These are phyloP conservation scores for Arxiozyma slooffiae DNA, from an alignment of 1,139 yeast genomes.

Conservation along the genomic window DNA sequence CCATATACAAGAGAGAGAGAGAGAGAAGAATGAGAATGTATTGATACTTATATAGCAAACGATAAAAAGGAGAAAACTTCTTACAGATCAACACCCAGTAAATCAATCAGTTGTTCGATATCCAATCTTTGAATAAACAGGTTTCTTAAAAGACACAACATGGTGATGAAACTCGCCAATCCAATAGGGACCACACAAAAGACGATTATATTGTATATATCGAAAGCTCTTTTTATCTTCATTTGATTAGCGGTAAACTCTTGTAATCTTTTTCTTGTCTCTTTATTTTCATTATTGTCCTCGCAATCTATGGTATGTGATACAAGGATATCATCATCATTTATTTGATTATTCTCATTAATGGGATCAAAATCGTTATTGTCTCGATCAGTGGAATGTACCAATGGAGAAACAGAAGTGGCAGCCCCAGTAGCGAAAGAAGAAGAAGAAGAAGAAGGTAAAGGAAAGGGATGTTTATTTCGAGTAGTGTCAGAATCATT, in stretches of 20 bases:
- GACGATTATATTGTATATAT: constrained; percentile 75
- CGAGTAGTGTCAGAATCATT: constrained; percentile 59
- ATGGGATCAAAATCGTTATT: not conserved
- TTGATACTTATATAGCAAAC: no score
- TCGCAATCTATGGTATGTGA: not conserved
- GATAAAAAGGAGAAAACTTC: no score
- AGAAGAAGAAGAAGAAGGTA: constrained; percentile 51
- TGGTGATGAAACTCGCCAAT: constrained; percentile 82
- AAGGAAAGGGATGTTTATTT: constrained; percentile 52
- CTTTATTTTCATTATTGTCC: constrained; percentile 39
- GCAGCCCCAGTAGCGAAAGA: not conserved
- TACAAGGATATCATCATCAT: not conserved
- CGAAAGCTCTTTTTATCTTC: constrained; percentile 46
- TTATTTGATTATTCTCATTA: not conserved
- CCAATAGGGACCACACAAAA: constrained; percentile 98
- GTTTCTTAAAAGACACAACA: constrained; percentile 72
- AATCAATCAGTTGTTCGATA: constrained; percentile 37
- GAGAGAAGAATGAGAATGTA: no score
- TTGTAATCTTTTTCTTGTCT: not conserved
- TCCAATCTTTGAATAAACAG: constrained; percentile 67
- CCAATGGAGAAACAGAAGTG: no score
- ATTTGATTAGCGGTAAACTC: not conserved
- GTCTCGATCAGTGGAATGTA: not conserved
- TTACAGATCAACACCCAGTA: constrained; percentile 7
- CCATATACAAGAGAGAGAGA: no score